phyloP scores from a whole-genome alignment of 805 yeast genomes.

The Candida incommunis region DNA sequence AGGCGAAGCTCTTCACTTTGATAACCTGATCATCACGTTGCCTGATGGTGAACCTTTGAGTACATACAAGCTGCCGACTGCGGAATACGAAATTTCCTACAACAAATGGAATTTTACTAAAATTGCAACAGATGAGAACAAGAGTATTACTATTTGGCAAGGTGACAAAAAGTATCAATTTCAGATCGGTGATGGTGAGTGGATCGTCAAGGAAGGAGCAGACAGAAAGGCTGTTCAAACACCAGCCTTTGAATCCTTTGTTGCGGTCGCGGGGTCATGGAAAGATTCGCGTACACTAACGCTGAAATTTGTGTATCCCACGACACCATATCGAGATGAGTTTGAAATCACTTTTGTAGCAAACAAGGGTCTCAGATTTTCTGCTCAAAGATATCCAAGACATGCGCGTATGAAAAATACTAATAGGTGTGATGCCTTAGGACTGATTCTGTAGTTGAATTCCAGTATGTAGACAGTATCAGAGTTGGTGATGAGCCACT shows the following conservation, averaged over 20 bases:
- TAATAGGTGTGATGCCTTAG: no score
- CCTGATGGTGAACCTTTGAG: not conserved
- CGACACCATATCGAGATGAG: not conserved
- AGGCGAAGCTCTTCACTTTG: not conserved
- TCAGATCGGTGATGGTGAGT: not conserved
- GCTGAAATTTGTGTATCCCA: not conserved
- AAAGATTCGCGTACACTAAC: not conserved
- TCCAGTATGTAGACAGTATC: no score
- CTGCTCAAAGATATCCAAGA: no score
- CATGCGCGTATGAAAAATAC: no score
- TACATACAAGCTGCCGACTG: not conserved
- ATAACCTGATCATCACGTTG: not conserved
- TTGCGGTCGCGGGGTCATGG: not conserved
- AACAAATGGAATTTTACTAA: not conserved
- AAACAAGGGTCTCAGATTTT: not conserved
- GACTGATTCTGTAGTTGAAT: no score
- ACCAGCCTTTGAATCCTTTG: not conserved
- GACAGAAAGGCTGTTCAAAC: not conserved
- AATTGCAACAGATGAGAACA: not conserved
- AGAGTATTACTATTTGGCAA: not conserved
- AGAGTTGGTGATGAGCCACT: no score
- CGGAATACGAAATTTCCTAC: not conserved
- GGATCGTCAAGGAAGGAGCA: not conserved
- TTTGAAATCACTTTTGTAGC: not conserved
- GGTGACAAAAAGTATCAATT: not conserved